Conservation (phyloP, 352 stramenopile species). For the Phytophthora ramorum region DNA sequence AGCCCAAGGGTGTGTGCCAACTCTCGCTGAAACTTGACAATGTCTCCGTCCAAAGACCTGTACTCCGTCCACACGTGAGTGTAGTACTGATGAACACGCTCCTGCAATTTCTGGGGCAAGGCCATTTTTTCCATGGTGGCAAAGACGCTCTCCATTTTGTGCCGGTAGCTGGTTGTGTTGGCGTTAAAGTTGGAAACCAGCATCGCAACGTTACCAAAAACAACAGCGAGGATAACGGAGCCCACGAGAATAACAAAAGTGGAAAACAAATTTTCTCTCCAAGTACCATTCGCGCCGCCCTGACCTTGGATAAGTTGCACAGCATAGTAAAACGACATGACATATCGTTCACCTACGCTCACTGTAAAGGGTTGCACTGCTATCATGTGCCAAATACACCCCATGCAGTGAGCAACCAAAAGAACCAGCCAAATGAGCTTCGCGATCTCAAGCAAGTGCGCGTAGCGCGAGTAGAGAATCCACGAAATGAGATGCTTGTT, state of each 20-base stretch:
- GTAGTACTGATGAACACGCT: conserved; percentile 48
- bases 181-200: conserved; percentile 58
- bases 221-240: conserved; percentile 50
- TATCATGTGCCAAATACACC: conserved; percentile 27
- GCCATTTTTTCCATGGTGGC: conserved; percentile 54
- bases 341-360: conserved; percentile 20
- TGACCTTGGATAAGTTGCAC: conserved; percentile 55
- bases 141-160: conserved; percentile 64
- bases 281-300: conserved; percentile 21
- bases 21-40: conserved; percentile 44
- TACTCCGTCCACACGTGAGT: conserved; percentile 53
- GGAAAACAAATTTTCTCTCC: conserved; percentile 39
- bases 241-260: conserved; percentile 43
- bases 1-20: conserved; percentile 44
- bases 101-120: conserved; percentile 36
- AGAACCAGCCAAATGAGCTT: conserved; percentile 41
- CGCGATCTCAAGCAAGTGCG: conserved; percentile 34
- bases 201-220: conserved; percentile 62
- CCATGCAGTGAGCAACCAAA: conserved; percentile 46
- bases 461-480: conserved; percentile 35
- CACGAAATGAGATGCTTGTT: conserved; percentile 34
- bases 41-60: conserved; percentile 41
- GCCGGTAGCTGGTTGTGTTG: conserved; percentile 50
- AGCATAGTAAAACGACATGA: conserved; percentile 38
- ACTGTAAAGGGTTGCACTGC: not conserved